phyloP scores from a whole-genome alignment of 1,139 yeast species.

The Diutina siamensis region DNA sequence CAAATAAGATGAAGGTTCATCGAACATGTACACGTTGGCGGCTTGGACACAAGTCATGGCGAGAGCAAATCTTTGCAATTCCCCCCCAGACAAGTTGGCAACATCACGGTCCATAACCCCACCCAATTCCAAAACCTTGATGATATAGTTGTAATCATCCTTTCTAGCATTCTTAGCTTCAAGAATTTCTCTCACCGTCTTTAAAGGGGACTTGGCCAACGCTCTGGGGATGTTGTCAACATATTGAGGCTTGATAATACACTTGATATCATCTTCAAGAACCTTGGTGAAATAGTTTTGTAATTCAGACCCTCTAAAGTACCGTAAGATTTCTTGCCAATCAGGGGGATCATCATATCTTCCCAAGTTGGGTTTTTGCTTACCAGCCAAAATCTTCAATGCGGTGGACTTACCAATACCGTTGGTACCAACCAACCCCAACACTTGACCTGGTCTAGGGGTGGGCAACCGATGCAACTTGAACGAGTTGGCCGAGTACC shows the following conservation, averaged over 20 bases:
- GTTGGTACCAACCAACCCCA: constrained; percentile 95
- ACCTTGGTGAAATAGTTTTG: constrained; percentile 93
- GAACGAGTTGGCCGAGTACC: constrained; percentile 96
- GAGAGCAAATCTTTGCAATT: constrained; percentile 93
- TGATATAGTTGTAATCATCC: constrained; percentile 46
- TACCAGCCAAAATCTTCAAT: constrained; percentile 92
- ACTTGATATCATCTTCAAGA: constrained; percentile 85
- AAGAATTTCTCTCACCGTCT: constrained; percentile 76
- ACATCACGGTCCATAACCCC: constrained; percentile 78
- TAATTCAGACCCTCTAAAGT: constrained; percentile 94
- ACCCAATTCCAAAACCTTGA: constrained; percentile 54
- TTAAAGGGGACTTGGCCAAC: constrained; percentile 73
- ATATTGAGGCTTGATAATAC: constrained; percentile 94
- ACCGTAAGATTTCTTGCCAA: constrained; percentile 85
- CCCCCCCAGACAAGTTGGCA: constrained; percentile 91
- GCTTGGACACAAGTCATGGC: constrained; percentile 94
- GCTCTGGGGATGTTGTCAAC: constrained; percentile 97
- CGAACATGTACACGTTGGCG: constrained; percentile 97
- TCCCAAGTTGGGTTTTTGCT: constrained; percentile 94
- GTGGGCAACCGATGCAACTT: constrained; percentile 94
- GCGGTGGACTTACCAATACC: constrained; percentile 99
- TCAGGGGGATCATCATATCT: constrained; percentile 91
- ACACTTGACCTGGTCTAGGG: constrained; percentile 97
- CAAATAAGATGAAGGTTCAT: constrained; percentile 95
- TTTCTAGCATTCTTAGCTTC: constrained; percentile 62